Evolutionary conservation across 1,284 basidiomycete genomes (phyloP).

Genomic region (Omphalotus olearius): DNA sequence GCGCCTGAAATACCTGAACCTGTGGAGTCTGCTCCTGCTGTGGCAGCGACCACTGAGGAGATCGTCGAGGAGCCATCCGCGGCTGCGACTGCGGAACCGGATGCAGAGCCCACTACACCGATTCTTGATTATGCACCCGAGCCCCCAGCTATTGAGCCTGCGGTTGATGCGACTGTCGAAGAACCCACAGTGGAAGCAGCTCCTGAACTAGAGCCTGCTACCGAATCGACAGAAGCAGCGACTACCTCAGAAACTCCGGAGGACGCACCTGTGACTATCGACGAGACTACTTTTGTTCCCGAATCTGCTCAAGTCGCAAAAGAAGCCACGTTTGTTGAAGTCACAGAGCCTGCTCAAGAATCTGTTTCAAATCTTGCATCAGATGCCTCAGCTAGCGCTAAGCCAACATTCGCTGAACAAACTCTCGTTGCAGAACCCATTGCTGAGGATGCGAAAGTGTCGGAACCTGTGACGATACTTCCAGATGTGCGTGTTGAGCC

Average conservation of each 20-base stretch:
- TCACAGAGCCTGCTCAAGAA: no score
- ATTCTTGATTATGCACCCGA: no score
- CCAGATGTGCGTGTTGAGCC: constrained; percentile 3
- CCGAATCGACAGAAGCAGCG: no score
- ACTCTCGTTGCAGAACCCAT: constrained; percentile 4
- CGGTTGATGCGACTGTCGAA: no score
- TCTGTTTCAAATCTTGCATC: no score
- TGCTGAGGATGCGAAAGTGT: background rate
- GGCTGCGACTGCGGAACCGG: no score
- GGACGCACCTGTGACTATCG: background rate
- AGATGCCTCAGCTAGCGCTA: background rate
- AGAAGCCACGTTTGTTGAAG: no score
- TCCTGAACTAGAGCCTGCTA: no score
- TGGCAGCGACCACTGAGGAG: background rate
- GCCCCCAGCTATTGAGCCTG: no score
- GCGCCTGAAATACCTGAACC: constrained; percentile 7
- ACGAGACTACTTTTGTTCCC: background rate
- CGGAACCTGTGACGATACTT: background rate
- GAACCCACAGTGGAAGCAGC: no score
- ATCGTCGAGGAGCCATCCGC: no score
- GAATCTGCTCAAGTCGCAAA: background rate
- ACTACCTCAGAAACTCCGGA: background rate
- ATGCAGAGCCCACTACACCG: no score
- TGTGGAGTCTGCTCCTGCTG: background rate
- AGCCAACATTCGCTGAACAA: background rate